Conservation (phyloP, 208 protist genomes). For the Leishmania braziliensis region DNA sequence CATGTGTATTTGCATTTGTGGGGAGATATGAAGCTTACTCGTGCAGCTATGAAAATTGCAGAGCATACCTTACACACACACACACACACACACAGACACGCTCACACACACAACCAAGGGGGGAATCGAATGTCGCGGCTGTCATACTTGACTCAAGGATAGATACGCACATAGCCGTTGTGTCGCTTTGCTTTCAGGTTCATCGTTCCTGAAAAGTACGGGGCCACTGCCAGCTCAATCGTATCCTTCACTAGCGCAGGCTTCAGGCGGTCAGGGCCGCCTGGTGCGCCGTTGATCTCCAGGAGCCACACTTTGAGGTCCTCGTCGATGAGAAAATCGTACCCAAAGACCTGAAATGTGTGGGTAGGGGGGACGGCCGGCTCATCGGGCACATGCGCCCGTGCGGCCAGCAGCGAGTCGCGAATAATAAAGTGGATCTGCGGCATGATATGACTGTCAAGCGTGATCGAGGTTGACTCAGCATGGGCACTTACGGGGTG, state of each 20-base stretch:
- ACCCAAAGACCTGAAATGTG: conserved; percentile 92
- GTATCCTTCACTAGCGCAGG: conserved; percentile 68
- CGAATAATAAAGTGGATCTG: conserved; percentile 78
- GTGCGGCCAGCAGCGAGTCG: conserved; percentile 60
- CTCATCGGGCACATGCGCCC: conserved; percentile 45
- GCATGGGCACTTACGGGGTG: not conserved
- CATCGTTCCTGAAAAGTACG: conserved; percentile 56
- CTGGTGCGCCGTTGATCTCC: conserved; percentile 91
- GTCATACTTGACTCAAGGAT: conserved; percentile 22
- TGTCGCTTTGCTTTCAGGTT: conserved; percentile 29
- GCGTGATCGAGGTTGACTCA: conserved; percentile 29
- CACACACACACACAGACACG: not conserved
- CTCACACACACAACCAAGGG: not conserved
- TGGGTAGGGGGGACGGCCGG: conserved; percentile 45
- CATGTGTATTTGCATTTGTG: not conserved
- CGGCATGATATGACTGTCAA: conserved; percentile 62
- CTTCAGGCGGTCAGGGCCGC: conserved; percentile 56
- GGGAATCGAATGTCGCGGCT: not conserved
- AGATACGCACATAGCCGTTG: conserved; percentile 66
- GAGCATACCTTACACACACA: not conserved
- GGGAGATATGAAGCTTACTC: not conserved
- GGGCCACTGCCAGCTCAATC: conserved; percentile 69
- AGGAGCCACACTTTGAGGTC: conserved; percentile 75
- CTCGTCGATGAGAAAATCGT: conserved; percentile 88
- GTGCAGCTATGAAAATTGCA: not conserved